These are phyloP conservation scores for Paramyrothecium sp. DNA, from an alignment of 2,329 filamentous ascomycete species.

Conservation along the genomic window DNA sequence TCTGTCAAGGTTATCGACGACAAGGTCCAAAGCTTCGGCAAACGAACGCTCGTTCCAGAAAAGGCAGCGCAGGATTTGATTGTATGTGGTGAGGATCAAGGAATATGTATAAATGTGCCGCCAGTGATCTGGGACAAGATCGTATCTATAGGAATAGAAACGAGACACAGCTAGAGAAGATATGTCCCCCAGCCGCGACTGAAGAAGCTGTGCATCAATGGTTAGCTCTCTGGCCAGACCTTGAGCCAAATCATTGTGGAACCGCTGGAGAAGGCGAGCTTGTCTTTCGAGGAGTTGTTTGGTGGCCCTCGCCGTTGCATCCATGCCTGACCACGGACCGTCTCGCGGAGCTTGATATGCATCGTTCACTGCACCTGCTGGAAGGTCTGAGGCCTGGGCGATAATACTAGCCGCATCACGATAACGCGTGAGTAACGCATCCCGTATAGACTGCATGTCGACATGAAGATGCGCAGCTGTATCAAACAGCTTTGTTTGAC, in stretches of 20 bases:
- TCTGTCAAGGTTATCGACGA: conserved; percentile 70
- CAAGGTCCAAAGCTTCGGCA: conserved; percentile 41
- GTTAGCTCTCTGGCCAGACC: not conserved
- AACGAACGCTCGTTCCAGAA: conserved; percentile 3
- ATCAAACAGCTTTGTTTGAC: not conserved
- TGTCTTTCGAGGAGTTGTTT: conserved; percentile 26
- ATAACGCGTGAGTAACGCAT: not conserved
- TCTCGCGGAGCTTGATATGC: not conserved
- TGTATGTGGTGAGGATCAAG: conserved; percentile 60
- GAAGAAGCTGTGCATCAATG: conserved; percentile 23
- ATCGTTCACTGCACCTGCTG: too few species aligned
- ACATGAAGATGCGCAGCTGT: not conserved
- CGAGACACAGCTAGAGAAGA: conserved; percentile 60
- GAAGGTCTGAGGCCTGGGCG: not conserved
- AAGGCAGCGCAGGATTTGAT: conserved; percentile 22
- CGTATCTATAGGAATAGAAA: conserved; percentile 69
- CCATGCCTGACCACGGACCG: not conserved
- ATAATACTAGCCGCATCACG: not conserved
- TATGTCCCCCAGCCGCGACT: conserved; percentile 52
- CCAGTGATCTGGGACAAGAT: conserved; percentile 67
- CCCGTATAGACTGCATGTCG: not conserved
- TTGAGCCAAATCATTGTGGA: conserved; percentile 14
- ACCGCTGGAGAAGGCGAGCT: conserved; percentile 17
- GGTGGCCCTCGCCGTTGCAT: conserved; percentile 15
- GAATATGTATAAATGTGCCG: conserved; percentile 70